A percentile compares a stretch with the other conserved stretches of the same genome.
phyloP scores from a whole-genome alignment of 345 rosid genomes.

The Citropsis articulata region DNA sequence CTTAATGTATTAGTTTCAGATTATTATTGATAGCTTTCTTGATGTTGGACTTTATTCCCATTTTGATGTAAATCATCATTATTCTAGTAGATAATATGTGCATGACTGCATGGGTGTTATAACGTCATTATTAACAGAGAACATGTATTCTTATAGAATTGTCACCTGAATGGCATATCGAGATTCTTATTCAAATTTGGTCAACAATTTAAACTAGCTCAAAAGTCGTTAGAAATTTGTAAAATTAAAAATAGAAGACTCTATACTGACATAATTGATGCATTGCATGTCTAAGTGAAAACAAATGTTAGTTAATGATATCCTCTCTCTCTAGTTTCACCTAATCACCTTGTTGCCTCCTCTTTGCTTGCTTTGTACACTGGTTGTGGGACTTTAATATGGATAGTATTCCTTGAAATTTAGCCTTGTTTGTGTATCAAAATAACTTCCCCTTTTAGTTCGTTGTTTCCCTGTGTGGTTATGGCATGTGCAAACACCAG shows the following conservation, averaged over 20 bases:
- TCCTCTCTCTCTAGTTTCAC: background rate
- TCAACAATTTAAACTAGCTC: background rate
- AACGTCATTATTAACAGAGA: too few species aligned
- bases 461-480: background rate
- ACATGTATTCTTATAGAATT: too few species aligned
- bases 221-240: background rate
- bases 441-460: background rate
- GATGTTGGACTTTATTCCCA: background rate
- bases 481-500: background rate
- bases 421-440: background rate
- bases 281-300: background rate
- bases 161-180: too few species aligned
- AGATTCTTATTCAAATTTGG: background rate
- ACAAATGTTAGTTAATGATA: background rate
- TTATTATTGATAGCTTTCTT: background rate
- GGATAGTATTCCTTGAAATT: background rate
- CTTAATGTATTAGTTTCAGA: background rate
- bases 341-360: too few species aligned
- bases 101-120: background rate
- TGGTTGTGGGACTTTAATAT: background rate
- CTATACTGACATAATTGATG: background rate
- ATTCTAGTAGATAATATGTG: background rate
- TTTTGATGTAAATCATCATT: background rate
- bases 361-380: background rate
- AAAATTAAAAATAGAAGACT: background rate